Evolutionary conservation across 495 filamentous ascomycete genomes (phyloP).

Genomic region (Neurospora sp.): DNA sequence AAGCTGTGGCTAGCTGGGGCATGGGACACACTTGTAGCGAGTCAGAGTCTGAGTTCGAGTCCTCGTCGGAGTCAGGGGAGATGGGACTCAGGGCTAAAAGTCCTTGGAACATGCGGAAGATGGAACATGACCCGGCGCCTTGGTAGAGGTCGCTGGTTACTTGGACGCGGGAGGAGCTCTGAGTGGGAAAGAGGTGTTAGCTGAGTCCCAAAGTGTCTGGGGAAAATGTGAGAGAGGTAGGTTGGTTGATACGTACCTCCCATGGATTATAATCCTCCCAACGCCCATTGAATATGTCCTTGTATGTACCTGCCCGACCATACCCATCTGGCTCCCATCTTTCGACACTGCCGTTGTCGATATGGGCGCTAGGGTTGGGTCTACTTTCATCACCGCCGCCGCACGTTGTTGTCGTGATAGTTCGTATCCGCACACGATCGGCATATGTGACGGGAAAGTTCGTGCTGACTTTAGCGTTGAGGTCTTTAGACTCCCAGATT

Average conservation of each 20-base stretch:
- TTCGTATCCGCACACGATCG: constrained; percentile 64
- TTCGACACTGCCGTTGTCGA: constrained; percentile 72
- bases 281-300: constrained; percentile 55
- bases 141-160: constrained; percentile 74
- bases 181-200: neutral
- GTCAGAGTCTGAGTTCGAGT: constrained; percentile 11
- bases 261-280: constrained; percentile 83
- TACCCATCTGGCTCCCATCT: constrained; percentile 85
- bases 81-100: constrained; percentile 66
- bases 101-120: constrained; percentile 83
- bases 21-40: constrained; percentile 71
- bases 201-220: neutral
- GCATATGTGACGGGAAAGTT: constrained; percentile 61
- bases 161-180: constrained; percentile 51
- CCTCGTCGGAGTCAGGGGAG: constrained; percentile 43
- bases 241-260: constrained; percentile 34
- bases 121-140: constrained; percentile 68
- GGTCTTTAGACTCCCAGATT: constrained; percentile 62
- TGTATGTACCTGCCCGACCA: constrained; percentile 54
- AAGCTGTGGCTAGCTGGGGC: constrained; percentile 65
- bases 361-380: constrained; percentile 38
- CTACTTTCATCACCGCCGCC: neutral
- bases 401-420: neutral
- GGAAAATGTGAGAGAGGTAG: neutral
- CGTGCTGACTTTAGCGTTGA: constrained; percentile 47